Percentiles rank a stretch among this genome's conserved stretches.
These are phyloP conservation scores for Pythium biforme DNA, from an alignment of 352 stramenopile genomes.

Conservation along the genomic window DNA sequence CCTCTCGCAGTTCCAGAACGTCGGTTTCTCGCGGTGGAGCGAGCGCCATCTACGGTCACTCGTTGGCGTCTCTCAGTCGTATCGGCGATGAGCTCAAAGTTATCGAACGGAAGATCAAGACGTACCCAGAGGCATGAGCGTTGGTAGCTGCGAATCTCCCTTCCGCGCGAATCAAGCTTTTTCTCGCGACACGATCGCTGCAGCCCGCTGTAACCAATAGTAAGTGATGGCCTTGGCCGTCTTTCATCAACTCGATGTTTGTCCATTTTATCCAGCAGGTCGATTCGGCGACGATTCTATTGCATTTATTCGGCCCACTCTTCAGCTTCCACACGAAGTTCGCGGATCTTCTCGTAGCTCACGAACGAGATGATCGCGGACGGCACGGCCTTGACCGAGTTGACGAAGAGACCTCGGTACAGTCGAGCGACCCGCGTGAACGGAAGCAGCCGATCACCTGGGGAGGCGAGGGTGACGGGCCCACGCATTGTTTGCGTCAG, in stretches of 20 bases:
- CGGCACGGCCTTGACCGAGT: constrained; percentile 16
- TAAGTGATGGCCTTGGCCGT: constrained; percentile 4
- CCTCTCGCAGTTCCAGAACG: constrained; percentile 29
- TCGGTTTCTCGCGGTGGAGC: constrained; percentile 20
- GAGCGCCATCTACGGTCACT: constrained; percentile 45
- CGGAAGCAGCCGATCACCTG: background rate
- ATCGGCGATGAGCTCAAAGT: constrained; percentile 64
- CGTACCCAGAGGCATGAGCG: constrained; percentile 29
- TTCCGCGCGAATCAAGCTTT: too few relatives aligned
- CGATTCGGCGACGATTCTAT: background rate
- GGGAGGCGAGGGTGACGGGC: constrained; percentile 4
- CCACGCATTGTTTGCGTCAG: constrained; percentile 48
- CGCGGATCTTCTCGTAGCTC: constrained; percentile 76
- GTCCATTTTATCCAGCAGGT: background rate
- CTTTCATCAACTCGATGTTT: constrained; percentile 1
- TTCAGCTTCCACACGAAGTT: constrained; percentile 41
- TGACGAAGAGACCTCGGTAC: constrained; percentile 61
- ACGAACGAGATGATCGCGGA: constrained; percentile 53
- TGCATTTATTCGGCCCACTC: constrained; percentile 3
- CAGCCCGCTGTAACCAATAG: constrained; percentile 9
- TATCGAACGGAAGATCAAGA: constrained; percentile 69
- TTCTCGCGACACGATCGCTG: background rate
- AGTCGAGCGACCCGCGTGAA: constrained; percentile 33
- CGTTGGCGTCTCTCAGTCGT: constrained; percentile 53
- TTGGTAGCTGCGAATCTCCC: too few relatives aligned